Evolutionary conservation across 1,284 basidiomycete species (phyloP).

Genomic region (Cystobasidium sp.): DNA sequence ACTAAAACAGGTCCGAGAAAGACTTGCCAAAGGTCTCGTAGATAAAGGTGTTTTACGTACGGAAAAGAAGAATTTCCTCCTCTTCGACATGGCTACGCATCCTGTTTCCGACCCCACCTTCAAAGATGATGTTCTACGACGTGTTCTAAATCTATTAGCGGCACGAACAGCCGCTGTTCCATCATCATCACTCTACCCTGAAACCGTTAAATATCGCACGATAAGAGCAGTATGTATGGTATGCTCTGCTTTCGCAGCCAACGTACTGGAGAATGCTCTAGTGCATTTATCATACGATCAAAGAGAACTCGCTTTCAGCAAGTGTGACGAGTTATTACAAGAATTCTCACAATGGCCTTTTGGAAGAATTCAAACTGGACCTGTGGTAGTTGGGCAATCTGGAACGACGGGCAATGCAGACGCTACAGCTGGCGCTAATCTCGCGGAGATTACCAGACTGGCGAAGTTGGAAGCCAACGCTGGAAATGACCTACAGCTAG

Average conservation of each 20-base stretch:
- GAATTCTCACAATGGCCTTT: conserved; percentile 91
- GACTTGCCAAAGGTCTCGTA: conserved; percentile 93
- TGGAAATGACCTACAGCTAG: conserved; percentile 76
- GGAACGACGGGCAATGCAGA: conserved; percentile 55
- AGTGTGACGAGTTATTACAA: conserved; percentile 86
- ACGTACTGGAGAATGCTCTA: conserved; percentile 92
- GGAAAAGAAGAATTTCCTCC: conserved; percentile 92
- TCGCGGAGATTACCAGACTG: conserved; percentile 77
- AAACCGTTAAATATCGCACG: conserved; percentile 76
- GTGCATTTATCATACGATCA: conserved; percentile 84
- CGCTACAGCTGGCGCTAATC: conserved; percentile 64
- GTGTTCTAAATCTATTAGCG: conserved; percentile 77
- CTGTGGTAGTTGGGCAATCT: conserved; percentile 53
- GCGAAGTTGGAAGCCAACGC: conserved; percentile 63
- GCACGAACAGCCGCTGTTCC: conserved; percentile 76
- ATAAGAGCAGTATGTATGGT: conserved; percentile 81
- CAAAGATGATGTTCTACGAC: conserved; percentile 79
- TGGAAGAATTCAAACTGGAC: conserved; percentile 62
- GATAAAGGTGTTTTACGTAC: conserved; percentile 97
- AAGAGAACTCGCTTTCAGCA: conserved; percentile 82
- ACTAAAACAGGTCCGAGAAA: conserved; percentile 93
- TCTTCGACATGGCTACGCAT: conserved; percentile 99
- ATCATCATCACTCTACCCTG: conserved; percentile 69
- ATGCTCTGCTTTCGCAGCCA: conserved; percentile 87
- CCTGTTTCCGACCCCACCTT: conserved; percentile 87